These are phyloP conservation scores for Nakazawaea peltata DNA, from an alignment of 805 yeast species.

Conservation along the genomic window DNA sequence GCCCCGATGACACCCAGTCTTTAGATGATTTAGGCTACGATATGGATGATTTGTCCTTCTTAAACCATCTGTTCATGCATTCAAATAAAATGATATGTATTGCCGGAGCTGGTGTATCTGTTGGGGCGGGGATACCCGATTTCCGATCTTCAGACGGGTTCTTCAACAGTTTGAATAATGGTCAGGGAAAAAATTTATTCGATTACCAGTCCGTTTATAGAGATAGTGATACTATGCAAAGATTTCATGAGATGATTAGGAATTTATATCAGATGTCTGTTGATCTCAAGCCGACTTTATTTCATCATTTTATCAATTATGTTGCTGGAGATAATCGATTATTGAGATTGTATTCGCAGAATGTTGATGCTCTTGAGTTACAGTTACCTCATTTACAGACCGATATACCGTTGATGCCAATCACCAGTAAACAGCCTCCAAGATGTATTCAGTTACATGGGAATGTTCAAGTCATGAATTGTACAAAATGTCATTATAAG, in stretches of 20 bases:
- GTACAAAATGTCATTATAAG: conserved; percentile 66
- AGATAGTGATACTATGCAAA: conserved; percentile 45
- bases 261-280: conserved; percentile 48
- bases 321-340: conserved; percentile 55
- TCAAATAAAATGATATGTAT: conserved; percentile 56
- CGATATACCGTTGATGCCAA: conserved; percentile 35
- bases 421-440: conserved; percentile 39
- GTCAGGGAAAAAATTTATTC: conserved; percentile 53
- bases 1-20: too few relatives aligned
- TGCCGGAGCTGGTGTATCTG: conserved; percentile 85
- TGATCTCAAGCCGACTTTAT: conserved; percentile 60
- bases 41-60: conserved; percentile 34
- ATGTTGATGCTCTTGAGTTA: conserved; percentile 75
- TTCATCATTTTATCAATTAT: conserved; percentile 56
- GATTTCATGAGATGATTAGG: conserved; percentile 70
- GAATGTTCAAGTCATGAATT: conserved; percentile 60
- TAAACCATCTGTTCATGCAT: conserved; percentile 43
- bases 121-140: conserved; percentile 65
- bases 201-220: conserved; percentile 67
- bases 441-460: conserved; percentile 81
- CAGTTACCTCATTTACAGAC: conserved; percentile 43
- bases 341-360: conserved; percentile 76
- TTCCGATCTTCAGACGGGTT: conserved; percentile 76
- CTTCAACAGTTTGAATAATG: conserved; percentile 43
- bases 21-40: conserved; percentile 22